Conservation (phyloP, 2,329 filamentous ascomycete species). For the Microsporum audouinii region DNA sequence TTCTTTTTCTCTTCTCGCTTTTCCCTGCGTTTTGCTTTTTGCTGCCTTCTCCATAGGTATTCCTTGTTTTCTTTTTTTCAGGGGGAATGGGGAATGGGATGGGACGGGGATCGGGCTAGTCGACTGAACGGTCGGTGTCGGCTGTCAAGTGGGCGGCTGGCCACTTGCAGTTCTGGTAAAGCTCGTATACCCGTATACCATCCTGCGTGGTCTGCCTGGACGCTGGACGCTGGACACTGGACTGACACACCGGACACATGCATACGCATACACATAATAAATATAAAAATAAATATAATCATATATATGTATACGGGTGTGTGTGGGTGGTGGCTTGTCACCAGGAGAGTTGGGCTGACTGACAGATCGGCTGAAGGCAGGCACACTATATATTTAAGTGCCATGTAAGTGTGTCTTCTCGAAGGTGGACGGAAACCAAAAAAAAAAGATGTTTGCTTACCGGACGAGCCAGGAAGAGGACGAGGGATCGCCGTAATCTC, state of each 20-base stretch:
- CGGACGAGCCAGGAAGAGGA: too few relatives aligned
- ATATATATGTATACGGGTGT: neutral
- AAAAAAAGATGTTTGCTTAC: neutral
- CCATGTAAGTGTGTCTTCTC: neutral
- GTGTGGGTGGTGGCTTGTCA: neutral
- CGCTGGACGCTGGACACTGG: too few relatives aligned
- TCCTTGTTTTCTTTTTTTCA: neutral
- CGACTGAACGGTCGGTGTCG: neutral
- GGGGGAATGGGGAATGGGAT: neutral
- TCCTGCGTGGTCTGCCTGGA: neutral
- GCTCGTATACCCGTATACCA: neutral
- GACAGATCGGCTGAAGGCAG: neutral
- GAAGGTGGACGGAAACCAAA: neutral
- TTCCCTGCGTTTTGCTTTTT: neutral
- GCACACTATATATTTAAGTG: neutral
- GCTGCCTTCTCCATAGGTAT: neutral
- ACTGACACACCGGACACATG: too few relatives aligned
- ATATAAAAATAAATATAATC: neutral
- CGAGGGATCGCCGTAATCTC: neutral
- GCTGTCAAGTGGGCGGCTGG: neutral
- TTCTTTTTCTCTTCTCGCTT: neutral
- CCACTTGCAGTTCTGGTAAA: neutral
- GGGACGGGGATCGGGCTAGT: neutral
- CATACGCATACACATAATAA: too few relatives aligned
- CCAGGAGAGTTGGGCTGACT: neutral